Evolutionary conservation across 2,329 filamentous ascomycete species (phyloP), one percentile per base, ranked within the genome.

Genomic region (Pseudogymnoascus sp.): DNA sequence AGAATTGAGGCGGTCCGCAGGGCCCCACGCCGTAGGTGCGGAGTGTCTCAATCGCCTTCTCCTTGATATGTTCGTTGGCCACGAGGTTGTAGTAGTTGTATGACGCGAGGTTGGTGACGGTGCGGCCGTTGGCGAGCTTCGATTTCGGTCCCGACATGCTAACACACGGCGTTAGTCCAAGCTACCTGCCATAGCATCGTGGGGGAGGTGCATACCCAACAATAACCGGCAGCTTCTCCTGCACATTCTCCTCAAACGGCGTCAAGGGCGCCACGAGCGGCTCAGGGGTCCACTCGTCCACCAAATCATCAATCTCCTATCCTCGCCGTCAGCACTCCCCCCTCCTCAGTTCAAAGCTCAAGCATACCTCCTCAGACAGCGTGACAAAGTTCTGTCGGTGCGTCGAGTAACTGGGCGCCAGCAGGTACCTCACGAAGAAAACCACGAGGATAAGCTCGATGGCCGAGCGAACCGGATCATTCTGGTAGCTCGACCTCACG

Each of bases 11-110:
- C 16, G 94, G 94, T 18, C 94, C 94, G 73, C 94, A 99, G 62
- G 94, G 93, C 7, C 94, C 95, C 39, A 99, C 95, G 61, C 94
- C 94, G 70, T 99, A 99, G 18, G 90, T 96, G 63, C 93, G 89
- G 38, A 99, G 83, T 0, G 92, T 95, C 74, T 93, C 88, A 65
- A 99, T 92, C 1, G 93, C 94, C 74, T 96, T 95, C 68, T 97
- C 92, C 71, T 96, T 96, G 70, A 99, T 86, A 36, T 87, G 84
- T 64, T 97, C 93, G 73, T 96, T 97, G 60, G 86, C 85, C 66
- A 95, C 90, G 74, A 99, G 92, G 77, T 99, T 97, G 80, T 96
- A 97, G 75, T 94, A 96, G 75, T 99, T 99, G 77, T 92, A 94
- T 1, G 90, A 95, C 37, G 91, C 93, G 65, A 99, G 86, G 73